Base-by-base conservation (phyloP, 2,329 filamentous ascomycete genomes). In the Aspergillus sp. region DNA sequence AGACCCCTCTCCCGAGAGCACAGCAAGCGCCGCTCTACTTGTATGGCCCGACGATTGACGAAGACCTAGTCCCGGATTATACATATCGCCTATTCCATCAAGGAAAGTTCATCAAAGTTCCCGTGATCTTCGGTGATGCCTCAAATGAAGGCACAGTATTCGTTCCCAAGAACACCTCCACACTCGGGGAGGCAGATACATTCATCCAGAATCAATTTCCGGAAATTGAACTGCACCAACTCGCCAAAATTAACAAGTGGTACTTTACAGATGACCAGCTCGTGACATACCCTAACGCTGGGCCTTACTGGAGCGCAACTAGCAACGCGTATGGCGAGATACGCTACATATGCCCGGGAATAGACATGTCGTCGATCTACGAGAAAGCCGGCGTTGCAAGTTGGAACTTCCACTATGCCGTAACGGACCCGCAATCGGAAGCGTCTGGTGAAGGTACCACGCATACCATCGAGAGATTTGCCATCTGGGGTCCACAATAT, bases 351-450 rank as follows among this genome's bases (percentile, higher is more conserved):
- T 89, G 86, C 58, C 83, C 85, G 0, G 81, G 80, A 0, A 75
- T 87, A 36, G 81, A 77, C 68, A 71, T 87, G 63, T 79, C 77
- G 1, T 64, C 73, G 7, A 68, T 72, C 1, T 73, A 74, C 43
- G 69, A 71, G 2, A 58, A 64, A 21, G 61, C 64, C 32, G 60
- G 62, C 23, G 38, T 31, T 21, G 65, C 16, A 1, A 81, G 78
- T 20, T 92, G 82, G 80, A 86, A 84, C 64, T 92, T 92, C 66
- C 82, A 81, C 40, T 89, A 85, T 72, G 81, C 86, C 50, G 88
- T 90, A 3, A 72, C 82, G 40, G 87, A 89, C 55, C 78, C 81
- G 0, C 61, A 63, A 0, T 74, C 82, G 44, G 71, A 81, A 19
- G 73, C 72, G 0, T 63, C 71, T 2, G 87, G 88, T 1, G 64